Conservation (phyloP, 306 rosid species). For the Inga leiocalycina region DNA sequence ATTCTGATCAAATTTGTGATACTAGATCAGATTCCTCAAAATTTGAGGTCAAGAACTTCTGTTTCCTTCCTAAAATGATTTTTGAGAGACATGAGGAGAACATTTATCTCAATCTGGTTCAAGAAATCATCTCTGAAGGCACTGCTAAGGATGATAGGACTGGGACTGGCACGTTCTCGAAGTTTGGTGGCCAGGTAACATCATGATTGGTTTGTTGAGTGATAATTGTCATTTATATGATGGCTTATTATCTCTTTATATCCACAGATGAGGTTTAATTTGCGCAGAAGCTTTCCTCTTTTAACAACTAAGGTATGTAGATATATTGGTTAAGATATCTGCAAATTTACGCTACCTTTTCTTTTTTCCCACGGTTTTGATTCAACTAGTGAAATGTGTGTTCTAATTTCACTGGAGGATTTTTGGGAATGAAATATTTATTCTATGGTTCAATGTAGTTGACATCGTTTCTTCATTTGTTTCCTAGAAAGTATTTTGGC, state of each 20-base stretch:
- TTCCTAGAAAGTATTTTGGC: slow-evolving; percentile 94
- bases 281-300: slow-evolving; percentile 86
- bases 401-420: slow-evolving; percentile 15
- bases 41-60: slow-evolving; percentile 70
- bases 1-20: slow-evolving; percentile 44
- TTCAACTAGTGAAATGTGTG: slow-evolving; percentile 4
- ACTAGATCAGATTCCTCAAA: slow-evolving; percentile 42
- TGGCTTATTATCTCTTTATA: slow-evolving; percentile 26
- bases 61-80: slow-evolving; percentile 85
- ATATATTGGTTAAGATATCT: slow-evolving; percentile 27
- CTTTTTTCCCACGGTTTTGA: slow-evolving; percentile 3
- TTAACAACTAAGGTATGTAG: slow-evolving; percentile 87
- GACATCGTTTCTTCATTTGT: slow-evolving; percentile 48
- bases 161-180: slow-evolving; percentile 94
- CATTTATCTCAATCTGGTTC: slow-evolving; percentile 73
- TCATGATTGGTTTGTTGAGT: slow-evolving; percentile 29
- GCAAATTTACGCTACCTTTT: slow-evolving; percentile 12
- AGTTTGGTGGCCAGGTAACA: slow-evolving; percentile 91
- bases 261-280: slow-evolving; percentile 83
- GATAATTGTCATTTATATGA: slow-evolving; percentile 33
- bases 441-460: slow-evolving; percentile 30
- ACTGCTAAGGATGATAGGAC: slow-evolving; percentile 86
- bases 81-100: slow-evolving; percentile 88
- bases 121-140: slow-evolving; percentile 84
- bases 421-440: slow-evolving; percentile 21